Evolutionary conservation across 1,284 basidiomycete genomes (phyloP).

Genomic region (Ganoderma boninense): DNA sequence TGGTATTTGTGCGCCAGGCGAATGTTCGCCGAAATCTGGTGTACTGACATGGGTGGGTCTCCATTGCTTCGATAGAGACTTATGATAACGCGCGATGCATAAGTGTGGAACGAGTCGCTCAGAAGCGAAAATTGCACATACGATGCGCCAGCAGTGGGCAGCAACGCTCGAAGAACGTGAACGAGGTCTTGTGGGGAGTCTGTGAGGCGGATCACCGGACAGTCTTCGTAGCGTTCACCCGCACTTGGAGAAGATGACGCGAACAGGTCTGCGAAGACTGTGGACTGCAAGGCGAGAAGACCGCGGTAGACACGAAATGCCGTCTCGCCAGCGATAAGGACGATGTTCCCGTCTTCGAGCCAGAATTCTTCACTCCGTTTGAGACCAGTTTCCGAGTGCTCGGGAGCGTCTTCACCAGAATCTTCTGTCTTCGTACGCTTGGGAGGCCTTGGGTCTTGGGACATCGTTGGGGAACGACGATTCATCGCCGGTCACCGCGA

Average conservation of each 20-base stretch:
- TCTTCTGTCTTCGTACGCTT: neutral
- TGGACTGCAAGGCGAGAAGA: constrained; percentile 74
- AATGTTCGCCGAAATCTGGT: constrained; percentile 11
- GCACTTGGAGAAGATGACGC: constrained; percentile 20
- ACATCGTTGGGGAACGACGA: neutral
- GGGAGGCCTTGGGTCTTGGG: neutral
- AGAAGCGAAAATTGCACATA: neutral
- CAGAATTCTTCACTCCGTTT: constrained; percentile 56
- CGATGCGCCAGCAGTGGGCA: constrained; percentile 5
- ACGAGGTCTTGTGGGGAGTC: constrained; percentile 16
- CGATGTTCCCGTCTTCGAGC: constrained; percentile 74
- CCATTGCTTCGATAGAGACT: neutral
- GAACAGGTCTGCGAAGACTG: constrained; percentile 59
- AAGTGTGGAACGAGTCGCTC: neutral
- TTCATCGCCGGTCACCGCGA: too few species aligned
- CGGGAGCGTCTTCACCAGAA: neutral
- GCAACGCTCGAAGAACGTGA: constrained; percentile 9
- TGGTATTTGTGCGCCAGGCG: constrained; percentile 20
- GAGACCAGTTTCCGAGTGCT: neutral
- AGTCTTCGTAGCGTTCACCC: constrained; percentile 14
- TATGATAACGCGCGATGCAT: neutral
- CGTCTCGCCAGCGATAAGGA: constrained; percentile 61
- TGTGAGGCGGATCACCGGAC: constrained; percentile 7
- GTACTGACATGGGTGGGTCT: neutral
- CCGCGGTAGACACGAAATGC: constrained; percentile 77